These are phyloP conservation scores for Austroboletus niveus DNA, from an alignment of 1,284 basidiomycete species.

Conservation along the genomic window DNA sequence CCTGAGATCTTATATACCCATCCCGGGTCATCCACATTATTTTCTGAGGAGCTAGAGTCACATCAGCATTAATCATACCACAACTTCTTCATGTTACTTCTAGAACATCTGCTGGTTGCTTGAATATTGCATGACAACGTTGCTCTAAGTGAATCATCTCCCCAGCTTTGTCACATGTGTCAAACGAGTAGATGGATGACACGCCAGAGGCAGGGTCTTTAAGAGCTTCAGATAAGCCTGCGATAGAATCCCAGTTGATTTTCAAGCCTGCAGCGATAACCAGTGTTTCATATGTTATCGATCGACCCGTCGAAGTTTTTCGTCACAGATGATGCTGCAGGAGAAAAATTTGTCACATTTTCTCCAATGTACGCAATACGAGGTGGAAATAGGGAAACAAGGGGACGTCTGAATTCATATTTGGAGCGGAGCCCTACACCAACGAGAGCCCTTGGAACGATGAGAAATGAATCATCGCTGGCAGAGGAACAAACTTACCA, in stretches of 20 bases:
- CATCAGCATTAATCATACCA: too few relatives aligned
- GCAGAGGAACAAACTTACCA: conserved; percentile 47
- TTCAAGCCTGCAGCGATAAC: conserved; percentile 89
- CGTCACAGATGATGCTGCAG: conserved; percentile 71
- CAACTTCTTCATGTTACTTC: conserved; percentile 49
- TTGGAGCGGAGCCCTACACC: conserved; percentile 82
- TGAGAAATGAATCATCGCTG: background rate
- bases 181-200: conserved; percentile 90
- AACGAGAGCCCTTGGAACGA: conserved; percentile 77
- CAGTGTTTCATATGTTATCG: conserved; percentile 82
- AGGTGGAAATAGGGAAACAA: conserved; percentile 69
- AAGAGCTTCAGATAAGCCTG: conserved; percentile 79
- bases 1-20: conserved; percentile 54
- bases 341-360: conserved; percentile 76
- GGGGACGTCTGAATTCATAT: conserved; percentile 62
- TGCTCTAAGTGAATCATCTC: conserved; percentile 73
- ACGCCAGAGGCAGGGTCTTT: conserved; percentile 79
- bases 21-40: conserved; percentile 97
- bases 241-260: conserved; percentile 79
- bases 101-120: conserved; percentile 93
- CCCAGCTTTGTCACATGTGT: conserved; percentile 88
- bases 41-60: conserved; percentile 75
- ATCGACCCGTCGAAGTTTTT: conserved; percentile 61
- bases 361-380: conserved; percentile 76
- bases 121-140: conserved; percentile 87